Conservation (phyloP, 2,329 filamentous ascomycete genomes). For the Cladophialophora psammophila region DNA sequence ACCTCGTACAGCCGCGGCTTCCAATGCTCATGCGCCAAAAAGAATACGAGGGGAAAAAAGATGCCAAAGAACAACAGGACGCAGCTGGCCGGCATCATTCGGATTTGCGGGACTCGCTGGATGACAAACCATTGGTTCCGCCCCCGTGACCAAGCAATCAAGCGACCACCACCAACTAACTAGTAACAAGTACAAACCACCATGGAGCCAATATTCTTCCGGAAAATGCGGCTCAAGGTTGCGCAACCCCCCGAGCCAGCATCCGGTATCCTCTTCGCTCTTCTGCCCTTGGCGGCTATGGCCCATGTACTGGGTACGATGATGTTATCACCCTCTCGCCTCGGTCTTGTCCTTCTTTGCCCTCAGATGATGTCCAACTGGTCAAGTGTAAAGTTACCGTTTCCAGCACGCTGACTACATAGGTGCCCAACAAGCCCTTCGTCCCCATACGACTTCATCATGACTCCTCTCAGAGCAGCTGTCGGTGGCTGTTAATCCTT, state of each 20-base stretch:
- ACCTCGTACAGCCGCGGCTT: background rate
- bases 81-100: background rate
- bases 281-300: background rate
- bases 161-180: background rate
- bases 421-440: background rate
- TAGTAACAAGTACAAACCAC: no score
- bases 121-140: constrained; percentile 1
- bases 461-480: background rate
- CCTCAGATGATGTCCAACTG: constrained; percentile 2
- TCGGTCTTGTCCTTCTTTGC: background rate
- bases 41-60: background rate
- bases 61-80: background rate
- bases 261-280: background rate
- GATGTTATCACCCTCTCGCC: constrained; percentile 3
- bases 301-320: background rate
- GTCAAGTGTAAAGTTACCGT: background rate
- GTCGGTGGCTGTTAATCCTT: background rate
- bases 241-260: background rate
- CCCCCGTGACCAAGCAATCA: background rate
- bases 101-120: constrained; percentile 5
- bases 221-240: constrained; percentile 7
- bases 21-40: constrained; percentile 7
- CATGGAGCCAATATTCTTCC: background rate
- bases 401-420: background rate
- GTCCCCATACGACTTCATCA: background rate